Conservation (phyloP, 164 flowering plant species). For the Magnolia sinica region DNA sequence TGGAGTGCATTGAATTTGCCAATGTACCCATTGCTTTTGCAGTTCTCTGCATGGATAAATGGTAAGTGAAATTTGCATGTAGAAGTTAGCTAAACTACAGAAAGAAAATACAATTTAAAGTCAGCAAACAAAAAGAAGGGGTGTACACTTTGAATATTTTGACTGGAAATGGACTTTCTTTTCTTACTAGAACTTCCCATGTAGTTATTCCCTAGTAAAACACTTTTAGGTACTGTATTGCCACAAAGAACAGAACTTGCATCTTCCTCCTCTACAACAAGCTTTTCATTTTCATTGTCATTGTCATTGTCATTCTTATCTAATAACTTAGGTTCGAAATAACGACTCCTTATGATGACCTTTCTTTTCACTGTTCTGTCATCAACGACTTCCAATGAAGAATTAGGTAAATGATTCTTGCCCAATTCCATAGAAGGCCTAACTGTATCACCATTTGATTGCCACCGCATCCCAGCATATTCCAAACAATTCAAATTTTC, state of each 20-base stretch:
- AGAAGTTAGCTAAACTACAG: background rate
- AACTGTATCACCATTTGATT: slow-evolving; percentile 27
- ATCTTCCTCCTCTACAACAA: slow-evolving; percentile 14
- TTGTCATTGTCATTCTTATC: slow-evolving; percentile 23
- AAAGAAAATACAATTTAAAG: background rate
- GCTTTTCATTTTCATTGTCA: slow-evolving; percentile 24
- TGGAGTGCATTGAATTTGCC: slow-evolving; percentile 17
- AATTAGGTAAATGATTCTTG: slow-evolving; percentile 26
- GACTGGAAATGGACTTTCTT: slow-evolving; percentile 33
- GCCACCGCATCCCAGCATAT: slow-evolving; percentile 18
- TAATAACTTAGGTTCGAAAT: slow-evolving; percentile 43
- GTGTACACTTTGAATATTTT: slow-evolving; percentile 29
- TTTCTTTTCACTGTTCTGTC: slow-evolving; percentile 29
- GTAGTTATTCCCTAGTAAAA: slow-evolving; percentile 10
- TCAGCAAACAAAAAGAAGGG: slow-evolving; percentile 6
- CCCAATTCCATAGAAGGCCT: slow-evolving; percentile 37
- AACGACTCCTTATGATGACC: slow-evolving; percentile 48
- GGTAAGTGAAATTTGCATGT: no score
- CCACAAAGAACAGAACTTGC: slow-evolving; percentile 12
- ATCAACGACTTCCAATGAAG: slow-evolving; percentile 19
- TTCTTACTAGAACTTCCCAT: slow-evolving; percentile 24
- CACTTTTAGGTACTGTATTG: slow-evolving; percentile 6
- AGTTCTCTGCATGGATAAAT: slow-evolving; percentile 32
- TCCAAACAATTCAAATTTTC: slow-evolving; percentile 18
- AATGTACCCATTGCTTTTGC: slow-evolving; percentile 22